A percentile compares a stretch with the other conserved stretches of the same genome.
Evolutionary conservation across 2,329 filamentous ascomycete species (phyloP).

Genomic region (Madurella mycetomatis): DNA sequence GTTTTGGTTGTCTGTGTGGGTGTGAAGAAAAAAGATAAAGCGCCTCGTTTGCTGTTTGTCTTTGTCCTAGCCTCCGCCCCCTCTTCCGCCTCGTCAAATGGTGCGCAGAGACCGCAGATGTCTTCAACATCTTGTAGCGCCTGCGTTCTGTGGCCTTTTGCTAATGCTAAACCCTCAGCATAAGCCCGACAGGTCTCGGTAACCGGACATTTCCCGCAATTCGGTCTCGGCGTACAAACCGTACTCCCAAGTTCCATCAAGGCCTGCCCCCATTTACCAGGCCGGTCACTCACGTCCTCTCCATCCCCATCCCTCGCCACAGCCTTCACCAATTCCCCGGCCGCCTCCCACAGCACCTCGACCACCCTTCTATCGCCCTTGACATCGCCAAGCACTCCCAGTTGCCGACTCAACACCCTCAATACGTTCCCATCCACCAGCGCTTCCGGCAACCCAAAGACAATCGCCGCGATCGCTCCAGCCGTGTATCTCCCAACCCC

Average conservation of each 20-base stretch:
- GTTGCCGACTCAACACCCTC: conserved; percentile 56
- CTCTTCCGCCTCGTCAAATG: conserved; percentile 36
- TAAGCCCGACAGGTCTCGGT: conserved; percentile 49
- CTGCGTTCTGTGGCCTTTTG: conserved; percentile 16
- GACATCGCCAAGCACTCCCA: conserved; percentile 53
- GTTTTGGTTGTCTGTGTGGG: background rate
- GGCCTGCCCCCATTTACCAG: conserved; percentile 60
- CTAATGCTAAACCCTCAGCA: conserved; percentile 40
- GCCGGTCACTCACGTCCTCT: conserved; percentile 41
- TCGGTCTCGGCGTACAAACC: conserved; percentile 55
- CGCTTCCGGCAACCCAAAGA: conserved; percentile 54
- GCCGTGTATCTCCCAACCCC: conserved; percentile 61
- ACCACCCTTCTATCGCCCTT: conserved; percentile 51
- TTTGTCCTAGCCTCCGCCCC: background rate
- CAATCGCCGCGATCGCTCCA: conserved; percentile 58
- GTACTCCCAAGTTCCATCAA: conserved; percentile 64
- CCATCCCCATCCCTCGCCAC: conserved; percentile 39
- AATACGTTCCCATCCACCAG: conserved; percentile 63
- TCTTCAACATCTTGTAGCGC: conserved; percentile 46
- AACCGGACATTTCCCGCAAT: conserved; percentile 50
- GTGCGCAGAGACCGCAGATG: conserved; percentile 44
- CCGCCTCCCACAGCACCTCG: conserved; percentile 55
- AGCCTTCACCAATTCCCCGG: conserved; percentile 50
- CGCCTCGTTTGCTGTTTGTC: conserved; percentile 23
- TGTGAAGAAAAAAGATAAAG: conserved; percentile 34